These are phyloP conservation scores for Pseudopithomyces maydicus DNA, from an alignment of 2,329 filamentous ascomycete genomes.

Conservation along the genomic window DNA sequence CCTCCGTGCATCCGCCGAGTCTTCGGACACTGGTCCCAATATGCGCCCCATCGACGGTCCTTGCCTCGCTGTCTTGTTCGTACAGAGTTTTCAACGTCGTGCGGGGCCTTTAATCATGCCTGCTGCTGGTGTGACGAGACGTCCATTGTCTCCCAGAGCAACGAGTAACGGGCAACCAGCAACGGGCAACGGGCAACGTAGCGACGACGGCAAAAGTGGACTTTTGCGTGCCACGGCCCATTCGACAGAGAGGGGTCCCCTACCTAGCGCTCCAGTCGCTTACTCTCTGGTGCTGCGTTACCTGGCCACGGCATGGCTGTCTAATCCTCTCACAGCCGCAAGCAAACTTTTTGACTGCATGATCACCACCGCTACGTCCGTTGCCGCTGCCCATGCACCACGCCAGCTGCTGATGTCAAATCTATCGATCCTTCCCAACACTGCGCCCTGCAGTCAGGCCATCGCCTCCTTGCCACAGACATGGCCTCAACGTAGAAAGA, in stretches of 20 bases:
- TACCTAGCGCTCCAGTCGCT: constrained; percentile 24
- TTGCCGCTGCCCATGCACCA: constrained; percentile 23
- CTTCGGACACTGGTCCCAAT: constrained; percentile 23
- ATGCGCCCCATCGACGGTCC: constrained; percentile 11
- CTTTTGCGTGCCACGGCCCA: constrained; percentile 19
- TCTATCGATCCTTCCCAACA: not conserved
- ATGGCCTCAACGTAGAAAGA: not conserved
- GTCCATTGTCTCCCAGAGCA: constrained; percentile 22
- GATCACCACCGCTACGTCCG: constrained; percentile 19
- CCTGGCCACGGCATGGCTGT: constrained; percentile 26
- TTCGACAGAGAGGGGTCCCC: constrained; percentile 21
- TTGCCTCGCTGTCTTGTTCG: constrained; percentile 29
- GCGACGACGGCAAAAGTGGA: constrained; percentile 17
- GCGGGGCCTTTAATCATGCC: constrained; percentile 14
- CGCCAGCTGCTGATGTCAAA: constrained; percentile 19
- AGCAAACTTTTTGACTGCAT: constrained; percentile 37
- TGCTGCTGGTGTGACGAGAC: constrained; percentile 25
- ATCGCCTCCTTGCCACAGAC: not conserved
- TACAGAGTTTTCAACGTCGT: constrained; percentile 27
- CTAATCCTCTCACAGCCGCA: constrained; percentile 25
- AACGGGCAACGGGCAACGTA: not conserved
- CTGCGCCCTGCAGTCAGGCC: not conserved
- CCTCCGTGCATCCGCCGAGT: constrained; percentile 28
- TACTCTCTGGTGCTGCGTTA: constrained; percentile 24
- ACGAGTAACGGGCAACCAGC: constrained; percentile 9